Evolutionary conservation across 768 basidiomycete species (phyloP), one percentile per base, ranked within the genome.

Genomic region (Pleurotus salmoneostramineus): DNA sequence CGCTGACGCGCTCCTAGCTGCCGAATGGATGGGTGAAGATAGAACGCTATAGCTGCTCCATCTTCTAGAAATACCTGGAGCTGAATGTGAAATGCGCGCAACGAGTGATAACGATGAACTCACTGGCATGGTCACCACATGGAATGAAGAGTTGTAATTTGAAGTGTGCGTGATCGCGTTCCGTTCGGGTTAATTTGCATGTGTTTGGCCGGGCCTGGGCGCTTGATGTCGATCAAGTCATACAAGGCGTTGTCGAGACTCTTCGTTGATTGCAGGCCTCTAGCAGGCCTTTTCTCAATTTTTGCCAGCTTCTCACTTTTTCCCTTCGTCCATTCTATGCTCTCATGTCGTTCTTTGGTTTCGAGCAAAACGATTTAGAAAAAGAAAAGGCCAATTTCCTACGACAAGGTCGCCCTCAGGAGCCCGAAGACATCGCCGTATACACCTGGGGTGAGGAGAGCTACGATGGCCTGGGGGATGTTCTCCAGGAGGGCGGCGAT

Each of bases 391-490:
- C 76, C 66, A 78, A 72, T 63, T 83, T 84, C 65, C 72, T 81
- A 27, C 21, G 21, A 56, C 77, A 80, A 51, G 71, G 75, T 17
- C 72, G 69, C 5, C 62, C 69, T 6, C 78, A 86, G 50, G 83
- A 86, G 63, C 77, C 82, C 48, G 94, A 93, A 67, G 89, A 94
- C 74, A 75, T 97, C 60, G 88, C 92, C 2, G 91, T 95, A 48
- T 95, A 93, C 72, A 93, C 88, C 46, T 97, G 93, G 93, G 93
- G 91, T 8, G 89, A 91, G 63, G 91, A 91, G 42, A 85, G 85
- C 63, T 94, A 95, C 68, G 92, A 96, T 70, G 93, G 91, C 42
- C 83, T 96, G 31, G 94, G 89, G 54, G 89, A 93, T 72, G 85
- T 85, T 50, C 81, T 98, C 56, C 85, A 88, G 64, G 96, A 98